Evolutionary conservation across 495 filamentous ascomycete species (phyloP).

Genomic region (Hypoxylon fuscum): DNA sequence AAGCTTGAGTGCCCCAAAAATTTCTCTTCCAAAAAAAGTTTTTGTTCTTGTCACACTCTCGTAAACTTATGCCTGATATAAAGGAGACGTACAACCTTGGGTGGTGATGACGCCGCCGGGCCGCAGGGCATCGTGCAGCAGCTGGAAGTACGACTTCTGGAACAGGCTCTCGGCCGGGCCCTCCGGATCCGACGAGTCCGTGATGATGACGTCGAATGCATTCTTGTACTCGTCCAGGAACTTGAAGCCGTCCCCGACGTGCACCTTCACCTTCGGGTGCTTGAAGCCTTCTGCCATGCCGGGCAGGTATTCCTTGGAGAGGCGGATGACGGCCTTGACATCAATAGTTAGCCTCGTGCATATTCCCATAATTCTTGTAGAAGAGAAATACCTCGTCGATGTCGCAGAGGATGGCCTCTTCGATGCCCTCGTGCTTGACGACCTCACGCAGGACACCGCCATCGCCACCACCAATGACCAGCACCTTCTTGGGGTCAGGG

Average conservation of each 20-base stretch:
- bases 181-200: conserved; percentile 96
- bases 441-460: conserved; percentile 97
- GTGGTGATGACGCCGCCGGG: conserved; percentile 99
- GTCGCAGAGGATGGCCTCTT: conserved; percentile 95
- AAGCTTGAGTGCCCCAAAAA: no score
- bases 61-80: conserved; percentile 47
- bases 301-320: conserved; percentile 97
- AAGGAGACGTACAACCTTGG: conserved; percentile 98
- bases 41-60: conserved; percentile 38
- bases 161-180: conserved; percentile 95
- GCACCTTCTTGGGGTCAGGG: conserved; percentile 95
- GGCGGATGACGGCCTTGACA: conserved; percentile 87
- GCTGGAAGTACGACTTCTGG: conserved; percentile 98
- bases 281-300: conserved; percentile 92
- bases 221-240: conserved; percentile 93
- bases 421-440: conserved; percentile 93
- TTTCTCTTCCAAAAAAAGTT: background rate
- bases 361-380: no score
- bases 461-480: conserved; percentile 97
- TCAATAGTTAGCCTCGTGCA: conserved; percentile 16
- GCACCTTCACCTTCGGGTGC: conserved; percentile 88
- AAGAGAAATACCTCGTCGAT: conserved; percentile 96
- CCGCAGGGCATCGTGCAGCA: conserved; percentile 84
- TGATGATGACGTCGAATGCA: conserved; percentile 99
- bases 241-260: conserved; percentile 97